Evolutionary conservation across 2,329 filamentous ascomycete genomes (phyloP), one percentile per base, ranked within the genome.

Genomic region (Cladobotryum mycophilum): DNA sequence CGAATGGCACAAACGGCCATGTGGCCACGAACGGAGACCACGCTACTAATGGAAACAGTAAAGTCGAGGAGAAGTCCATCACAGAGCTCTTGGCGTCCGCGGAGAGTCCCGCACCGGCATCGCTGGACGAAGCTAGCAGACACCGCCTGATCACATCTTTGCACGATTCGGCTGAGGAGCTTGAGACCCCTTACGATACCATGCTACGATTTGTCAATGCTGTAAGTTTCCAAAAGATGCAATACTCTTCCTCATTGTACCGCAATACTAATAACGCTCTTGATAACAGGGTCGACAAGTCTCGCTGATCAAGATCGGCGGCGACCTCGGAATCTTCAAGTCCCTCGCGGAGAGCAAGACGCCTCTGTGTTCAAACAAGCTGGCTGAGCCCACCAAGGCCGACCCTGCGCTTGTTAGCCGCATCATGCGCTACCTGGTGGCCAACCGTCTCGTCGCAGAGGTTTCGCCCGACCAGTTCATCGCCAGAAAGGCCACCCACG

Each of bases 371-470:
- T 58, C 25, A 18, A 43, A 11, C 8, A 58, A 22, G 53, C 68
- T 14, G 54, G 60, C 15, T 5, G 17, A 57, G 20, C 56, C 51
- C 30, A 62, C 57, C 3, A 49, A 52, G 7, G 64, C 61, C 8
- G 56, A 64, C 4, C 61, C 60, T 4, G 53, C 48, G 20, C 58
- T 70, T 14, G 47, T 60, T 45, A 56, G 59, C 22, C 64, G 66
- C 37, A 53, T 70, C 12, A 52, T 70, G 6, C 62, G 67, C 34
- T 63, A 62, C 41, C 58, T 66, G 33, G 61, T 61, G 13, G 58
- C 67, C 1, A 64, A 63, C 45, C 60, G 61, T 12, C 44, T 64
- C 14, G 61, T 69, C 44, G 38, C 49, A 5, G 64, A 70, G 55
- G 56, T 58, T 0, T 53, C 40, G 4, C 55, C 59, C 33, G 59